Percentiles rank a stretch among this genome's conserved stretches.
phyloP scores from a whole-genome alignment of 305 asterid species.

The Plantago coronopus region DNA sequence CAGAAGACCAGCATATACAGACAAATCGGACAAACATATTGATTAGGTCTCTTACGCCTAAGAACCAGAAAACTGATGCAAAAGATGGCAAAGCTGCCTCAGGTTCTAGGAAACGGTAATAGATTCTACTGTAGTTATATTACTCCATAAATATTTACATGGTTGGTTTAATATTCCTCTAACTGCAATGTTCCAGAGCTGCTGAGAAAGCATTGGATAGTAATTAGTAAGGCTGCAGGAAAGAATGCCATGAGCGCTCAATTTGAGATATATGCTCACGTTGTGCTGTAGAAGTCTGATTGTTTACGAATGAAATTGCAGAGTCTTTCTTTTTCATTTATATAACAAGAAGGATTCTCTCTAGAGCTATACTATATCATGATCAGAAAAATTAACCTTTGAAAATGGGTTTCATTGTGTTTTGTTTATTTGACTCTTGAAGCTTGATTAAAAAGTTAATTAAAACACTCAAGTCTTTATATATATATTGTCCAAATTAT shows the following conservation, averaged over 20 bases:
- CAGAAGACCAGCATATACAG: constrained; percentile 71
- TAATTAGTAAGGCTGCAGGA: constrained; percentile 46
- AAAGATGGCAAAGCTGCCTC: constrained; percentile 38
- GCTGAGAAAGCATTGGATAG: constrained; percentile 65
- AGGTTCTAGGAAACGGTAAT: constrained; percentile 68
- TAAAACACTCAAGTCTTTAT: too few relatives aligned
- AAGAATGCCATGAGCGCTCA: constrained; percentile 62
- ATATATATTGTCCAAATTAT: not conserved
- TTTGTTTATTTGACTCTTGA: not conserved
- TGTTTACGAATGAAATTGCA: not conserved
- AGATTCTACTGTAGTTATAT: constrained; percentile 12
- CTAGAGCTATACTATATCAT: not conserved
- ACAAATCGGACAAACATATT: constrained; percentile 80
- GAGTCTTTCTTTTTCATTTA: not conserved
- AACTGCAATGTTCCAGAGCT: constrained; percentile 39
- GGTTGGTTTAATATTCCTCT: constrained; percentile 22
- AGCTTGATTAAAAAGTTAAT: too few relatives aligned
- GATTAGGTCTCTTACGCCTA: constrained; percentile 75
- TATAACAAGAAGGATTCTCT: not conserved
- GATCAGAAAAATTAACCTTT: not conserved
- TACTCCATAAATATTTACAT: not conserved
- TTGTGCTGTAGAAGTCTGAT: constrained; percentile 6
- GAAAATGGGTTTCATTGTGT: not conserved
- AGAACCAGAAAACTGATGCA: constrained; percentile 55
- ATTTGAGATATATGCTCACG: constrained; percentile 35